Conservation (phyloP, 495 filamentous ascomycete genomes). For the Penicillium dipodomyicola region DNA sequence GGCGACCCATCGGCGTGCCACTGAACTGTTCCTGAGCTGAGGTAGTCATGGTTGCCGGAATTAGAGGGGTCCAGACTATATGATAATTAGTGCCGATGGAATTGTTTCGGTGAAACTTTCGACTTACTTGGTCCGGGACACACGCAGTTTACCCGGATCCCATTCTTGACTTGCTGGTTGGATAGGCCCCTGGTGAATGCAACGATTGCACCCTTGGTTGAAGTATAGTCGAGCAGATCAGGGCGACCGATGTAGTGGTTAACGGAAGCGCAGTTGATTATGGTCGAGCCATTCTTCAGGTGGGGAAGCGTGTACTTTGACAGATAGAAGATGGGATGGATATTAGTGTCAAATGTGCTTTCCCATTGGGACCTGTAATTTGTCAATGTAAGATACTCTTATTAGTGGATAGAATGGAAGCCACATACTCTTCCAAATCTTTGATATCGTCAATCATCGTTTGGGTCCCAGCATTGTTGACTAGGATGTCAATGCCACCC, state of each 20-base stretch:
- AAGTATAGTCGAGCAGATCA: conserved; percentile 82
- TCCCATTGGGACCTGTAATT: conserved; percentile 69
- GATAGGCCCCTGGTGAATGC: conserved; percentile 75
- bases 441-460: conserved; percentile 71
- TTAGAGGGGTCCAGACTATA: conserved; percentile 75
- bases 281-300: conserved; percentile 67
- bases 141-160: conserved; percentile 76
- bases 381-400: not conserved
- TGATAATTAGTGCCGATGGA: not conserved
- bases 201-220: conserved; percentile 77
- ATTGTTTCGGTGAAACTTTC: too few relatives aligned
- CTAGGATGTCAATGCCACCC: conserved; percentile 70
- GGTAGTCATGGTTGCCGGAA: conserved; percentile 72
- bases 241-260: conserved; percentile 81
- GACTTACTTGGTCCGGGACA: conserved; percentile 65
- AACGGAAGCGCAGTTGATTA: conserved; percentile 79
- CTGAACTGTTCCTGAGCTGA: conserved; percentile 70
- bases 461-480: conserved; percentile 80
- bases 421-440: conserved; percentile 65
- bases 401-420: not conserved
- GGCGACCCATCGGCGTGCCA: conserved; percentile 69
- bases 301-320: conserved; percentile 76
- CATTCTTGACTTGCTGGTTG: conserved; percentile 68
- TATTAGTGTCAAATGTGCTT: conserved; percentile 70
- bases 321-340: conserved; percentile 69